Evolutionary conservation across 1,139 yeast genomes (phyloP).

Genomic region (Scheffersomyces parashehatae): DNA sequence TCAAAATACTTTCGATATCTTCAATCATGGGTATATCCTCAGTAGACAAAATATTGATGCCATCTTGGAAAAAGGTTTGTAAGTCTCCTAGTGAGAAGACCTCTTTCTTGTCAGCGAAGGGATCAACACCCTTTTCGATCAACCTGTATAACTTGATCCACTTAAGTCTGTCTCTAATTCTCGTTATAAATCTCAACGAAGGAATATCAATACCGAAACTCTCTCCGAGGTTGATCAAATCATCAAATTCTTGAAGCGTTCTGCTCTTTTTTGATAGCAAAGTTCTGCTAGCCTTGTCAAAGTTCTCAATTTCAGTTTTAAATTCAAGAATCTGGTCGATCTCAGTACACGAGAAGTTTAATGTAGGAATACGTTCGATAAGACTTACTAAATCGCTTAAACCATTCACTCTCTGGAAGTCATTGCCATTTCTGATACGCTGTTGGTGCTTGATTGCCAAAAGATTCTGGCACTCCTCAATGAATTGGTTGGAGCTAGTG

Average conservation of each 20-base stretch:
- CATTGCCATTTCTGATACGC: slow-evolving; percentile 35
- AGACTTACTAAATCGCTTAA: slow-evolving; percentile 30
- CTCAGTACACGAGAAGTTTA: slow-evolving; percentile 58
- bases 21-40: slow-evolving; percentile 21
- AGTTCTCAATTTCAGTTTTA: slow-evolving; percentile 53
- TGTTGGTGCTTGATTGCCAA: slow-evolving; percentile 54
- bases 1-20: slow-evolving; percentile 25
- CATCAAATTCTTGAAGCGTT: slow-evolving; percentile 41
- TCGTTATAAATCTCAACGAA: slow-evolving; percentile 48
- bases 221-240: slow-evolving; percentile 53
- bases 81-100: slow-evolving; percentile 40
- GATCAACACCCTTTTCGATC: slow-evolving; percentile 44
- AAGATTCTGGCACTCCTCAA: slow-evolving; percentile 56
- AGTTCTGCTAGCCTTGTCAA: slow-evolving; percentile 49
- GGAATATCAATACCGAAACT: slow-evolving; percentile 60
- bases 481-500: slow-evolving; percentile 49
- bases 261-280: slow-evolving; percentile 29
- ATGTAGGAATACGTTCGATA: slow-evolving; percentile 46
- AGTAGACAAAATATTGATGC: slow-evolving; percentile 34
- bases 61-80: slow-evolving; percentile 38
- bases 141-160: slow-evolving; percentile 48
- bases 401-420: slow-evolving; percentile 14
- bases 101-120: slow-evolving; percentile 37
- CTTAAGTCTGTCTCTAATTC: slow-evolving; percentile 46
- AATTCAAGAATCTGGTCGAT: slow-evolving; percentile 60